Evolutionary conservation across 495 filamentous ascomycete species (phyloP), one percentile per base, ranked within the genome.

Genomic region (Ramalina intermedia): DNA sequence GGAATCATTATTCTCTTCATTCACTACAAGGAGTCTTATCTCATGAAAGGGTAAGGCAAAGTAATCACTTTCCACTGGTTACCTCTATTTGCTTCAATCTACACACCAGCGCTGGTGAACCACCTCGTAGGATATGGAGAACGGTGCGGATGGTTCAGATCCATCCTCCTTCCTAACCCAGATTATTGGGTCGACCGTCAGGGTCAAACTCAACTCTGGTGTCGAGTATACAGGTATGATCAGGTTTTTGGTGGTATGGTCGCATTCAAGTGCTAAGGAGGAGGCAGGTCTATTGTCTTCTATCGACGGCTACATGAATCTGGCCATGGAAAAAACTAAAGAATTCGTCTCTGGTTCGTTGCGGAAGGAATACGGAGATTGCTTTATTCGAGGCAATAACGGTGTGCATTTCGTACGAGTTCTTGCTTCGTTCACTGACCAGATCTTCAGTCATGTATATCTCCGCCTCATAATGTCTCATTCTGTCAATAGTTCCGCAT

Each of bases 231-330:
- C 88, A 77, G 91, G 91, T 90, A 58, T 52, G 12, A 2, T 13
- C 2, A 27, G 37, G 2, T 1, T 46, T 26, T 4, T 23, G 29
- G 29, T 18, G 33, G 4, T 6, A 13, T 20, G 6, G 6, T 36
- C 13, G 1, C 38, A 41, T 6, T 29, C 37, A 12, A 17, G 16
- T 20, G 7, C 35, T 48, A 14, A 40, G 16, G 9, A 39, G 9
- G 9, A n/a, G 16, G 12, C 13, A 52, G 50, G 50, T 13, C 21
- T 52, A 14, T 48, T 52, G 18, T 48, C 50, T 48, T 94, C 87
- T 0, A 88, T 96, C 39, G 91, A 98, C 62, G 93, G 93, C 37
- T 98, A 96, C 62, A 96, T 98, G 91, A 96, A 98, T 63, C 93
- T 98, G 55, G 87, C 91, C 17, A 74, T 98, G 3, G 91, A 96